Conservation (phyloP, 2,329 filamentous ascomycete species). For the Nemania serpens region DNA sequence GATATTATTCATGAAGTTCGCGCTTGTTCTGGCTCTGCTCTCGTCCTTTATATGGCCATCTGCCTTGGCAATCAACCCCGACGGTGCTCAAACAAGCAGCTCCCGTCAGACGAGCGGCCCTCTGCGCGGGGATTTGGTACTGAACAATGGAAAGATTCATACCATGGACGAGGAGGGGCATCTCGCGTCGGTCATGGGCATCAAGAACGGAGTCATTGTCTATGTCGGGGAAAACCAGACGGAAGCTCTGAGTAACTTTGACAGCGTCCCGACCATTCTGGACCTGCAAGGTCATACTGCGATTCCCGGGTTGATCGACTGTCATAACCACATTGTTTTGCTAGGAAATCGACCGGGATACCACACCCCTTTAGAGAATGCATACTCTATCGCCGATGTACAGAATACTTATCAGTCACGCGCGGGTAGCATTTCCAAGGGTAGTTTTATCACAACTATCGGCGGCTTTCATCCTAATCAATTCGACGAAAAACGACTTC, state of each 20-base stretch:
- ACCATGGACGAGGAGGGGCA: constrained; percentile 30
- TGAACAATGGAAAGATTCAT: constrained; percentile 38
- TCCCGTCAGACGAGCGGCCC: constrained; percentile 7
- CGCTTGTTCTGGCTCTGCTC: neutral
- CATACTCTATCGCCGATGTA: constrained; percentile 36
- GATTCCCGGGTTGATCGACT: constrained; percentile 37
- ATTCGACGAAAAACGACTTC: constrained; percentile 35
- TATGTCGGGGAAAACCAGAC: constrained; percentile 34
- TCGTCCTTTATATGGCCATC: neutral
- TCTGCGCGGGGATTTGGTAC: constrained; percentile 30
- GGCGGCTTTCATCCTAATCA: constrained; percentile 39
- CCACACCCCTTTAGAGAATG: constrained; percentile 38
- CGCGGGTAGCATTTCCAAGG: constrained; percentile 22
- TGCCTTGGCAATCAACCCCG: neutral
- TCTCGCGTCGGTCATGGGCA: constrained; percentile 31
- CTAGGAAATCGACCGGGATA: constrained; percentile 38
- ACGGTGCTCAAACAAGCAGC: neutral
- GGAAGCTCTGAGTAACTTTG: constrained; percentile 25
- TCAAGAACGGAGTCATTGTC: constrained; percentile 33
- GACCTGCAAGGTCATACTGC: constrained; percentile 33
- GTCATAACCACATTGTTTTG: constrained; percentile 40
- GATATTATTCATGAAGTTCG: neutral
- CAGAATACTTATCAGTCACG: constrained; percentile 27
- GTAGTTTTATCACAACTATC: constrained; percentile 38
- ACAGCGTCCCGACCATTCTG: constrained; percentile 21